Evolutionary conservation across 768 basidiomycete genomes (phyloP), one percentile per base, ranked within the genome.

Genomic region (Chalciporus piperatus): DNA sequence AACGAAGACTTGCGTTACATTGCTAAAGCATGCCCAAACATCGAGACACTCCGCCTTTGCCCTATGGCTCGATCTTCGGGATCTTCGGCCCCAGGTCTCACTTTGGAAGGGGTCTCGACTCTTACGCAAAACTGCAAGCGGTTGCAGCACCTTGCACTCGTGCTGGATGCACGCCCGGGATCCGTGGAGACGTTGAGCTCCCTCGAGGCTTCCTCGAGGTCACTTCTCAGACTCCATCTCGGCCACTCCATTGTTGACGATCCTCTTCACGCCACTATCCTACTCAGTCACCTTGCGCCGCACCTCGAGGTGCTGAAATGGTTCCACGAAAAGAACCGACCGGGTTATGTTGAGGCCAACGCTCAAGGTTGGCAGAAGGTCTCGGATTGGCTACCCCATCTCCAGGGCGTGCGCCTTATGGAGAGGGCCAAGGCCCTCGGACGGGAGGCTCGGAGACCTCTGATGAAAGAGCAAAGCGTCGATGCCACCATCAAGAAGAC

Each of bases 241-340:
- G 87, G 89, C 17, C 85, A 90, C 68, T 90, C 88, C 35, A 84
- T 81, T 77, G 75, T 83, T 49, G 70, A 71, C 50, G 85, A 90
- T 59, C 78, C 84, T n/a, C 76, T 91, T 50, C 82, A 83, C 51
- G 74, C 81, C 19, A 76, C 86, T 25, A 82, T 90, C 59, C 76
- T 87, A 51, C 76, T 91, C 54, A 90, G 88, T 67, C 88, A 91
- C 65, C 69, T 91, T 47, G 81, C 84, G n/a, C 87, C 89, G 35
- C 72, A 75, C 61, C 73, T 89, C 41, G 86, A 89, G 62, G 74
- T 70, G 23, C 67, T 91, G 46, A 86, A 83, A 67, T 89, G 80
- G 81, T 89, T 89, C 75, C 81, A 85, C 59, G 87, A 88, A 61
- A 85, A 84, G 69, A 89, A 81, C 59, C 76, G 87, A n/a, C 76